Conservation (phyloP, 129 eudicot species). For the Pulicaria dysenterica region DNA sequence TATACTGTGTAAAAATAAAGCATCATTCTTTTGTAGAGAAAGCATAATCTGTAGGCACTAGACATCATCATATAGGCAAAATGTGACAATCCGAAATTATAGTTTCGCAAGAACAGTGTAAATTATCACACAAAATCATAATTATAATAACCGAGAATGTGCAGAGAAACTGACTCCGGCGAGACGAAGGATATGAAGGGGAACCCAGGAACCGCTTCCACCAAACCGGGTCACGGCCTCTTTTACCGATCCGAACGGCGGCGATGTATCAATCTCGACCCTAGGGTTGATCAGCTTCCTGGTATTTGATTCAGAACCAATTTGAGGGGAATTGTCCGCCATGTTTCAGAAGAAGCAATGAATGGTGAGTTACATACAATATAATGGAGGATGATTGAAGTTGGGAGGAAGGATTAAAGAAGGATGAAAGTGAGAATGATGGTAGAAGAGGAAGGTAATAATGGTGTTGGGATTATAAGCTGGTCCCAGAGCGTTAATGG, state of each 20-base stretch:
- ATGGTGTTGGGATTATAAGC: slow-evolving; percentile 35
- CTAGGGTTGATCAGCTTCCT: slow-evolving; percentile 46
- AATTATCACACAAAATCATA: not conserved
- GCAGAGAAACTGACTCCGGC: slow-evolving; percentile 44
- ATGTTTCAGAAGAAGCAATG: slow-evolving; percentile 13
- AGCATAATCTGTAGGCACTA: too few species aligned
- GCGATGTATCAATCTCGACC: slow-evolving; percentile 71
- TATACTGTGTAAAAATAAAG: too few species aligned
- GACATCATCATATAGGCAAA: not conserved
- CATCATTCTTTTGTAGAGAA: too few species aligned
- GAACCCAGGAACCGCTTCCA: slow-evolving; percentile 88
- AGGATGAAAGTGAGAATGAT: slow-evolving; percentile 18
- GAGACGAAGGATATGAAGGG: slow-evolving; percentile 55
- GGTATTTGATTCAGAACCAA: slow-evolving; percentile 23
- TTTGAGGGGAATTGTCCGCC: not conserved
- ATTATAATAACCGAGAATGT: not conserved
- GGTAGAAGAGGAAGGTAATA: slow-evolving; percentile 29
- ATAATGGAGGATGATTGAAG: not conserved
- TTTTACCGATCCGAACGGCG: slow-evolving; percentile 76
- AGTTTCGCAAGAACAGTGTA: too few species aligned
- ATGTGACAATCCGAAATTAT: not conserved
- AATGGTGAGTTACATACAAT: slow-evolving; percentile 2
- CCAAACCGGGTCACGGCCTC: slow-evolving; percentile 85
- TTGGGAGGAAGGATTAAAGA: not conserved
- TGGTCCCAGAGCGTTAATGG: slow-evolving; percentile 43